Evolutionary conservation across 768 basidiomycete genomes (phyloP).

Genomic region (Gautieria morchelliformis): DNA sequence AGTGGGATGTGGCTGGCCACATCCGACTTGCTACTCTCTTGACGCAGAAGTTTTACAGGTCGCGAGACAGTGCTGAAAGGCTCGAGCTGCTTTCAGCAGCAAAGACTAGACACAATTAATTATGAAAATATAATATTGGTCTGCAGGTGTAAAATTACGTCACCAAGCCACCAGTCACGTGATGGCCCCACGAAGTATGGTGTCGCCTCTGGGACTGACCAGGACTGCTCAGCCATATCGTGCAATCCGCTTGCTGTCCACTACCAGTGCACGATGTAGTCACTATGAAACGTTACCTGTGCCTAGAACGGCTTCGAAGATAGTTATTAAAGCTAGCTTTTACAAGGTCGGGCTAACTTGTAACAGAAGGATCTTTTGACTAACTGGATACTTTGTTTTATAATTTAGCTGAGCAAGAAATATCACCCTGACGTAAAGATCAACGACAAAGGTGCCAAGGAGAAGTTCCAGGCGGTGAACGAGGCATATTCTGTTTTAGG

Average conservation of each 20-base stretch:
- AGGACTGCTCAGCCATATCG: neutral
- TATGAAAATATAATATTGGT: too few species aligned
- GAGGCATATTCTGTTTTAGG: conserved; percentile 38
- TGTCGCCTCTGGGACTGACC: neutral
- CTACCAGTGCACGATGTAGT: neutral
- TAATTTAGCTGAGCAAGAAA: conserved; percentile 36
- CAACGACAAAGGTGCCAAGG: conserved; percentile 27
- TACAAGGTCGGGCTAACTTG: conserved; percentile 23
- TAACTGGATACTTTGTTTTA: too few species aligned
- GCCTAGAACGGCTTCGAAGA: conserved; percentile 23
- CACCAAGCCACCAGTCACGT: neutral
- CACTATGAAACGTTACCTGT: conserved; percentile 29
- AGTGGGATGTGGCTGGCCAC: too few species aligned
- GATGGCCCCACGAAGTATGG: neutral
- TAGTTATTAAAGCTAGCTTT: conserved; percentile 30
- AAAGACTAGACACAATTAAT: too few species aligned
- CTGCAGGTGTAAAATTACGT: too few species aligned
- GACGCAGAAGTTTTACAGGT: too few species aligned
- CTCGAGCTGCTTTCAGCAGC: too few species aligned
- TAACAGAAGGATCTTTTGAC: neutral
- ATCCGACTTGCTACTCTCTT: too few species aligned
- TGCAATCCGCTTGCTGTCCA: neutral
- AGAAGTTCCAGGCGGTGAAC: conserved; percentile 35
- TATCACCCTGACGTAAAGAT: conserved; percentile 35
- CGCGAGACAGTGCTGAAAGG: too few species aligned